Evolutionary conservation across 2,329 filamentous ascomycete genomes (phyloP).

Genomic region (Fusarium torulosum): DNA sequence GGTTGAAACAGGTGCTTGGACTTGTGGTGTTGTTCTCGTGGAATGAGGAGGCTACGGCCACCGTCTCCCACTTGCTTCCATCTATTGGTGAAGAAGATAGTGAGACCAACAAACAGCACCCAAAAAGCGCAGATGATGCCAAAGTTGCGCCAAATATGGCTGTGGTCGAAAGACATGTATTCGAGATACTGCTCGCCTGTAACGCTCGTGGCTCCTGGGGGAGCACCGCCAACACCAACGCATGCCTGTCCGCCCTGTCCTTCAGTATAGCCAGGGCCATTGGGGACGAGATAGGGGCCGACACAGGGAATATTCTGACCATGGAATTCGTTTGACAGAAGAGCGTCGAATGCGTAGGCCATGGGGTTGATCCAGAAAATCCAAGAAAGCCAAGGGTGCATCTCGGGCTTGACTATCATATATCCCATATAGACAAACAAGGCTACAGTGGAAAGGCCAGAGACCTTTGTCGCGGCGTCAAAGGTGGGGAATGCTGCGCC

Average conservation of each 20-base stretch:
- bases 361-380: slow-evolving; percentile 75
- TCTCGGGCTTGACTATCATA: slow-evolving; percentile 70
- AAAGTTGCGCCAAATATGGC: slow-evolving; percentile 70
- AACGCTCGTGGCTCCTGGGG: slow-evolving; percentile 61
- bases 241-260: slow-evolving; percentile 60
- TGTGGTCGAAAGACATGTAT: slow-evolving; percentile 65
- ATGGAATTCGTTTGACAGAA: slow-evolving; percentile 79
- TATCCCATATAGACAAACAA: slow-evolving; percentile 73
- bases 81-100: slow-evolving; percentile 66
- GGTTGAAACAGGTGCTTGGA: slow-evolving; percentile 44
- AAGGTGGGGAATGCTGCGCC: slow-evolving; percentile 68
- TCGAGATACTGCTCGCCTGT: slow-evolving; percentile 69
- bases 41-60: slow-evolving; percentile 70
- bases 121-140: slow-evolving; percentile 74
- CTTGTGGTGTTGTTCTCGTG: slow-evolving; percentile 67
- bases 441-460: slow-evolving; percentile 62
- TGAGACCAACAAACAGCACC: slow-evolving; percentile 68
- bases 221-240: slow-evolving; percentile 69
- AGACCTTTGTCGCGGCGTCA: slow-evolving; percentile 69
- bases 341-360: slow-evolving; percentile 75
- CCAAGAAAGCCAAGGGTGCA: slow-evolving; percentile 74
- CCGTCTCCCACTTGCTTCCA: slow-evolving; percentile 68
- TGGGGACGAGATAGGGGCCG: slow-evolving; percentile 63
- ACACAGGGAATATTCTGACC: slow-evolving; percentile 65
- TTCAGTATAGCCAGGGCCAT: slow-evolving; percentile 61